Conservation (phyloP, 2,329 filamentous ascomycete species). For the Aspergillus calidoustus region DNA sequence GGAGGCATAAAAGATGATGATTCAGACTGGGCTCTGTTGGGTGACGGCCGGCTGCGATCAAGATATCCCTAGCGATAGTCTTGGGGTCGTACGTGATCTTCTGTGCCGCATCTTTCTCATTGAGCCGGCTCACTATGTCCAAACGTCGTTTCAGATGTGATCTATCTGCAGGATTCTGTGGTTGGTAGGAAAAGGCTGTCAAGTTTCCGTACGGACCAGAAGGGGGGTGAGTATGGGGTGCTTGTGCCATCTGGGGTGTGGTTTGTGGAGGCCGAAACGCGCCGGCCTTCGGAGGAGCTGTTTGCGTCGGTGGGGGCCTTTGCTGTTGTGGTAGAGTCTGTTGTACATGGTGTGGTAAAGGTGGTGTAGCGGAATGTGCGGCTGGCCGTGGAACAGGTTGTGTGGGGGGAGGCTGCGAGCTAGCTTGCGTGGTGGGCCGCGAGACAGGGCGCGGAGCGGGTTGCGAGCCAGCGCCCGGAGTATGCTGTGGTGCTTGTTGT, state of each 20-base stretch:
- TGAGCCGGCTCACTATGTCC: constrained; percentile 51
- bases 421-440: background rate
- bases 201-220: constrained; percentile 4
- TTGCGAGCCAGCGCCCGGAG: background rate
- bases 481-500: background rate
- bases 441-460: background rate
- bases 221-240: background rate
- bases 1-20: constrained; percentile 58
- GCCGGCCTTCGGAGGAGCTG: background rate
- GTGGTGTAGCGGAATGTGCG: background rate
- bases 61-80: constrained; percentile 67
- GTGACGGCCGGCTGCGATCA: constrained; percentile 65
- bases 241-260: background rate
- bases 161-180: constrained; percentile 19
- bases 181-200: constrained; percentile 16
- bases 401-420: background rate
- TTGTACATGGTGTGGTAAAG: background rate
- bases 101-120: constrained; percentile 41
- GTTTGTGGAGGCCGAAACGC: constrained; percentile 4
- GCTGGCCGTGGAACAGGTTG: background rate
- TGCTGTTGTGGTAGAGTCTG: background rate
- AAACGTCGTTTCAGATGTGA: constrained; percentile 34
- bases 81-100: constrained; percentile 62
- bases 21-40: constrained; percentile 64
- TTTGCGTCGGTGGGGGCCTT: background rate